phyloP scores from a whole-genome alignment of 192 early-diverging fungal species.

The Mortierella claussenii region DNA sequence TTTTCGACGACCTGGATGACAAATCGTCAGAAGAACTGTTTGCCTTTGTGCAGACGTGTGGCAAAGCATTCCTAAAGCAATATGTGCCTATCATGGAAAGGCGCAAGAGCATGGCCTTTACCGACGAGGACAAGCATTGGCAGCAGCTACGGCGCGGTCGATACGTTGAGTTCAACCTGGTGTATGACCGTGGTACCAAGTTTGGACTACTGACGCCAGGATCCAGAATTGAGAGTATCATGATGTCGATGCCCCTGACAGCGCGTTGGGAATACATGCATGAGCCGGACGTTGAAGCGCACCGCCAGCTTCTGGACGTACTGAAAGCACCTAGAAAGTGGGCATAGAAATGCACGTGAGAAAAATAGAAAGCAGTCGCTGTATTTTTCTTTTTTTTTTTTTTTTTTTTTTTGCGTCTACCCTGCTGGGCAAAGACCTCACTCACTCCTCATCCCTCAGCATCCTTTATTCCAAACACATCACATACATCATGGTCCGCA shows the following conservation, averaged over 20 bases:
- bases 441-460: not conserved
- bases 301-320: slow-evolving; percentile 77
- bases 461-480: not conserved
- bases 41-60: slow-evolving; percentile 84
- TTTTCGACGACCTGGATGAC: slow-evolving; percentile 95
- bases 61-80: slow-evolving; percentile 82
- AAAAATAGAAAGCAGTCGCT: slow-evolving; percentile 8
- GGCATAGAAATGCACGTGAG: slow-evolving; percentile 23
- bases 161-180: slow-evolving; percentile 98
- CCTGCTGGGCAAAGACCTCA: too few species aligned
- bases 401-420: slow-evolving; percentile 5
- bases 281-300: slow-evolving; percentile 69
- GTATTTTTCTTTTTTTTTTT: not conserved
- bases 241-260: slow-evolving; percentile 93
- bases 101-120: slow-evolving; percentile 84
- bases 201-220: slow-evolving; percentile 97
- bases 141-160: slow-evolving; percentile 94
- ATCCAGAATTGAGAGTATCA: slow-evolving; percentile 93
- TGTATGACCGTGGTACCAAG: slow-evolving; percentile 97
- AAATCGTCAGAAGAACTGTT: slow-evolving; percentile 82
- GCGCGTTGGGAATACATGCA: slow-evolving; percentile 98
- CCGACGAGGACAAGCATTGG: slow-evolving; percentile 86
- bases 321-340: slow-evolving; percentile 84
- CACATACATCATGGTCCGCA: slow-evolving; percentile 29
- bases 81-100: slow-evolving; percentile 90